Percentiles rank a stretch among this genome's conserved stretches.
Conservation (phyloP, 2,329 filamentous ascomycete species). For the Neocucurbitaria cava region DNA sequence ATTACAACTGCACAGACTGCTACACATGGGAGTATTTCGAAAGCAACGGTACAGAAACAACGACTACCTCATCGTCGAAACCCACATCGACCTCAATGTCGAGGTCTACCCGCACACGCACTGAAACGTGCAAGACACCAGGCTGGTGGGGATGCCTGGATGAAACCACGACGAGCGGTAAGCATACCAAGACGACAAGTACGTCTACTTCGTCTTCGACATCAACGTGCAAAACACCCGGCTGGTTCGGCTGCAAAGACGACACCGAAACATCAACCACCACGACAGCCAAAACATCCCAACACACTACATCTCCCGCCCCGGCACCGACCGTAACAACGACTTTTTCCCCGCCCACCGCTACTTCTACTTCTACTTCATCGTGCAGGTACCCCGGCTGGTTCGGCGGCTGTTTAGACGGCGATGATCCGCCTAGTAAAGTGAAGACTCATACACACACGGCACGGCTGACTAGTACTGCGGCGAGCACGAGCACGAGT, state of each 20-base stretch:
- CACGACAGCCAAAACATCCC: conserved; percentile 29
- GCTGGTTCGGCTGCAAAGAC: conserved; percentile 72
- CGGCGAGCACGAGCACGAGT: neutral
- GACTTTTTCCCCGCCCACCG: conserved; percentile 39
- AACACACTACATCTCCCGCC: conserved; percentile 29
- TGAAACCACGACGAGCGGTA: conserved; percentile 64
- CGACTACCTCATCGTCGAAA: conserved; percentile 63
- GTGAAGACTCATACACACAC: conserved; percentile 22
- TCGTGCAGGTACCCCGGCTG: conserved; percentile 55
- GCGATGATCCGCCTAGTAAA: conserved; percentile 51
- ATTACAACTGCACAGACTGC: conserved; percentile 84
- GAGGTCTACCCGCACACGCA: conserved; percentile 64
- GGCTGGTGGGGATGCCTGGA: conserved; percentile 90
- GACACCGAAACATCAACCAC: conserved; percentile 49
- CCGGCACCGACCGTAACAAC: conserved; percentile 40
- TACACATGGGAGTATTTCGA: conserved; percentile 93
- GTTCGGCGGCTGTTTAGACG: conserved; percentile 59
- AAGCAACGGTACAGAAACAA: conserved; percentile 84
- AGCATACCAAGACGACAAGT: conserved; percentile 56
- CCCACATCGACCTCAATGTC: conserved; percentile 62
- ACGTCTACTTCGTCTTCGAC: conserved; percentile 47
- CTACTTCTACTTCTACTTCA: conserved; percentile 48
- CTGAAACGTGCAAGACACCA: conserved; percentile 86
- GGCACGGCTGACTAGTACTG: conserved; percentile 23
- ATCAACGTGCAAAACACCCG: conserved; percentile 59